These are phyloP conservation scores for Trichoderma lentiforme DNA, from an alignment of 2,329 filamentous ascomycete species.

Conservation along the genomic window DNA sequence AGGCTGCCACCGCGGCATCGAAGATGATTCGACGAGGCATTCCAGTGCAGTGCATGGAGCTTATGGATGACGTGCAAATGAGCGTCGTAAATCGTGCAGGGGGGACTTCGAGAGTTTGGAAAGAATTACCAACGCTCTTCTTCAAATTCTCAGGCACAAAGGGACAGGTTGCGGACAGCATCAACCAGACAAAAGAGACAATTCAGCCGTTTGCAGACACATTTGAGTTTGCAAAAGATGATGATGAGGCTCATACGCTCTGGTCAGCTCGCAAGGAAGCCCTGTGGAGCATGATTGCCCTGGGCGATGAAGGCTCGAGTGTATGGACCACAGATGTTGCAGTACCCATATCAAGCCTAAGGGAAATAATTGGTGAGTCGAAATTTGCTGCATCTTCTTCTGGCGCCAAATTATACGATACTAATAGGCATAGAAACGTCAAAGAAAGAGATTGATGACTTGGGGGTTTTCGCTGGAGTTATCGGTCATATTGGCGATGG, in stretches of 20 bases:
- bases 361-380: neutral
- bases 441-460: too few relatives aligned
- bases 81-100: neutral
- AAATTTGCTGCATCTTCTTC: neutral
- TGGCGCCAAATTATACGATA: neutral
- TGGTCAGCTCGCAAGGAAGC: neutral
- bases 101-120: neutral
- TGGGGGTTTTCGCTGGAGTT: too few relatives aligned
- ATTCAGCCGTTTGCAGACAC: neutral
- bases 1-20: neutral
- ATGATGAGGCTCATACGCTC: neutral
- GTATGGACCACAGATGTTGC: neutral
- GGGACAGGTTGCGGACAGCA: neutral
- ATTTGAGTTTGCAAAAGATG: neutral
- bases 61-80: neutral
- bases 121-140: neutral
- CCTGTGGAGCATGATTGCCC: neutral
- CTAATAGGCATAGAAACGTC: too few relatives aligned
- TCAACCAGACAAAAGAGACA: neutral
- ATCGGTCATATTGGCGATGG: too few relatives aligned
- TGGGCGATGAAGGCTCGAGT: neutral
- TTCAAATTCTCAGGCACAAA: neutral
- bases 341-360: neutral
- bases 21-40: neutral
- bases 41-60: neutral